These are phyloP conservation scores for Phytophthora ramorum DNA, from an alignment of 352 stramenopile species.

Conservation along the genomic window DNA sequence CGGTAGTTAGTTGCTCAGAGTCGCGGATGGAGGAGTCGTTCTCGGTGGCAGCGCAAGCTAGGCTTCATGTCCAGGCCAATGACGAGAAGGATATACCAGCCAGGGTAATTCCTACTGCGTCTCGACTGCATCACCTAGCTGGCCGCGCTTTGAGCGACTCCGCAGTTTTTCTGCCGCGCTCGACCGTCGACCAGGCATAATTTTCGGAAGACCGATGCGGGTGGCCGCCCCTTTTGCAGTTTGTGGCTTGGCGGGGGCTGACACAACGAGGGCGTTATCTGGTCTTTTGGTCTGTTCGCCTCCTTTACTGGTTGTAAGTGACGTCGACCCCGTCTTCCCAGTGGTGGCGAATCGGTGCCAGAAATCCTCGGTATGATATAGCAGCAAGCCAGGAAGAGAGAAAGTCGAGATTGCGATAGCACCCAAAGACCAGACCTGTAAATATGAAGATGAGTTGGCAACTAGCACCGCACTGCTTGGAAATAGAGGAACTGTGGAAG, in stretches of 20 bases:
- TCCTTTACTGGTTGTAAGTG: not conserved
- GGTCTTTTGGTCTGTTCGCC: constrained; percentile 7
- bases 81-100: not conserved
- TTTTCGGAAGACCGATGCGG: constrained; percentile 18
- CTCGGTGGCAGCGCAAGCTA: too few species aligned
- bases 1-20: too few species aligned
- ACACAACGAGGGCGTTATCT: not conserved
- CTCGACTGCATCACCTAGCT: not conserved
- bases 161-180: constrained; percentile 37
- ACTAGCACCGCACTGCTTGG: not conserved
- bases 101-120: not conserved
- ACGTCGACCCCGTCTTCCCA: constrained; percentile 9
- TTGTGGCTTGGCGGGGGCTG: constrained; percentile 7
- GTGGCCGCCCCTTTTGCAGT: constrained; percentile 8
- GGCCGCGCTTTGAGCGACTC: constrained; percentile 23
- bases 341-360: constrained; percentile 43
- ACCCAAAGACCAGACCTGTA: constrained; percentile 63
- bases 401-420: constrained; percentile 53
- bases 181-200: constrained; percentile 24
- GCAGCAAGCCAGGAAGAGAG: constrained; percentile 44
- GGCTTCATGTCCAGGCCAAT: too few species aligned
- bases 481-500: not conserved
- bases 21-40: too few species aligned
- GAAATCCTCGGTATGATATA: constrained; percentile 63
- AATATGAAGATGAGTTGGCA: not conserved